A percentile compares a stretch with the other conserved stretches of the same genome.
Evolutionary conservation across 768 basidiomycete species (phyloP).

Genomic region (Chiua virens): DNA sequence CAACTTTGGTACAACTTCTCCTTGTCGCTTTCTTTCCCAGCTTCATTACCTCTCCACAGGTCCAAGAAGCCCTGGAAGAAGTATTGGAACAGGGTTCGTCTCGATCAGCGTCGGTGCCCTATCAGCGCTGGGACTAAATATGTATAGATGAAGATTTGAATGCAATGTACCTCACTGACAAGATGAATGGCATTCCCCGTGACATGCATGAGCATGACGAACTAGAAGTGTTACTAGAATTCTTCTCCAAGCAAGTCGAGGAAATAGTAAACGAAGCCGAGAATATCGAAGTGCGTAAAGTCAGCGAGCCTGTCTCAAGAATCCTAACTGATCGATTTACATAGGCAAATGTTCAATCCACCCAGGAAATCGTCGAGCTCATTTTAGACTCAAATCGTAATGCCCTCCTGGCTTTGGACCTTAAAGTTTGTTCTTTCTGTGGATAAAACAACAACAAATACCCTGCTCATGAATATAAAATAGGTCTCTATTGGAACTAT

Average conservation of each 20-base stretch:
- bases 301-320: background rate
- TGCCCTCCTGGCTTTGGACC: conserved; percentile 83
- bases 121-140: conserved; percentile 1
- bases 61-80: conserved; percentile 89
- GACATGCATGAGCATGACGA: conserved; percentile 84
- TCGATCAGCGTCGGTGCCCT: background rate
- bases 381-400: conserved; percentile 97
- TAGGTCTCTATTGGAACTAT: conserved; percentile 93
- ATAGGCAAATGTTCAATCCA: conserved; percentile 88
- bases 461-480: conserved; percentile 1
- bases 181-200: conserved; percentile 62
- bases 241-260: conserved; percentile 94
- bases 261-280: conserved; percentile 94
- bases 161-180: conserved; percentile 94
- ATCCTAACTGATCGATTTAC: conserved; percentile 5
- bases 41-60: conserved; percentile 42
- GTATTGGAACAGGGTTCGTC: conserved; percentile 80
- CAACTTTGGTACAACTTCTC: conserved; percentile 59
- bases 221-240: conserved; percentile 89
- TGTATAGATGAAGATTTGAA: conserved; percentile 85
- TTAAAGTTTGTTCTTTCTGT: conserved; percentile 55
- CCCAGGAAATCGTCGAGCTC: conserved; percentile 96
- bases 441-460: background rate
- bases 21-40: background rate
- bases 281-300: conserved; percentile 67